A percentile compares a stretch with the other conserved stretches of the same genome.
These are phyloP conservation scores for Zalaria obscura DNA, from an alignment of 2,329 filamentous ascomycete genomes.

Conservation along the genomic window DNA sequence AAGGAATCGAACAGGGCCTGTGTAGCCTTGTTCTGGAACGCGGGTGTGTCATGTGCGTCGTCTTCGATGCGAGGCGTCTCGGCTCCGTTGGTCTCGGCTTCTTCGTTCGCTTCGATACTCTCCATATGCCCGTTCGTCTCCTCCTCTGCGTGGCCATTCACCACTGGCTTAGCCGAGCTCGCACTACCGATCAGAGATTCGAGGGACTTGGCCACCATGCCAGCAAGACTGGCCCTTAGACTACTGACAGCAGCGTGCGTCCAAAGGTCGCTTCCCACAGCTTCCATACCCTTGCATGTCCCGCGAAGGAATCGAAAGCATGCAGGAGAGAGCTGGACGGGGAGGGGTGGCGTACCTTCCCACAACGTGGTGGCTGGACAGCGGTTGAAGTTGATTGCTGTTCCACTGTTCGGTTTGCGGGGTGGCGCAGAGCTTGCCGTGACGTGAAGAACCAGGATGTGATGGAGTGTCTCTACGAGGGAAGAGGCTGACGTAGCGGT, in stretches of 20 bases:
- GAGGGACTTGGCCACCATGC: slow-evolving; percentile 35
- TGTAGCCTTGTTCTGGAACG: slow-evolving; percentile 10
- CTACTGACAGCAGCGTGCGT: slow-evolving; percentile 49
- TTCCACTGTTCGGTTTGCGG: neutral
- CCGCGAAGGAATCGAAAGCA: slow-evolving; percentile 58
- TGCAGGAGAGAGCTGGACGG: slow-evolving; percentile 62
- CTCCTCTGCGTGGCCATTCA: slow-evolving; percentile 4
- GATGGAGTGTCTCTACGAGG: slow-evolving; percentile 51
- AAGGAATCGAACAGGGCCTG: slow-evolving; percentile 29
- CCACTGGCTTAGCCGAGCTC: neutral
- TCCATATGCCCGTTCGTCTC: slow-evolving; percentile 8
- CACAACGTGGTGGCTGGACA: slow-evolving; percentile 57
- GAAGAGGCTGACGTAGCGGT: slow-evolving; percentile 39
- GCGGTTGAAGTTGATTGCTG: slow-evolving; percentile 3
- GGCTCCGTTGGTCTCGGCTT: slow-evolving; percentile 5
- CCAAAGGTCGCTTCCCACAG: slow-evolving; percentile 68
- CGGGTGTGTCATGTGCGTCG: neutral
- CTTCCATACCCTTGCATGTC: slow-evolving; percentile 53
- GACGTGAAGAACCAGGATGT: slow-evolving; percentile 42
- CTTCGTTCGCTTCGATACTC: slow-evolving; percentile 6
- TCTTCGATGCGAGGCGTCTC: neutral
- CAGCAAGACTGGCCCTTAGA: slow-evolving; percentile 45
- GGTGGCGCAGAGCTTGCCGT: slow-evolving; percentile 12
- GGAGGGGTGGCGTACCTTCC: slow-evolving; percentile 64
- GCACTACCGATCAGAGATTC: slow-evolving; percentile 8